Percentiles rank a stretch among this genome's conserved stretches.
These are phyloP conservation scores for Biancaea sappan DNA, from an alignment of 306 rosid species.

Conservation along the genomic window DNA sequence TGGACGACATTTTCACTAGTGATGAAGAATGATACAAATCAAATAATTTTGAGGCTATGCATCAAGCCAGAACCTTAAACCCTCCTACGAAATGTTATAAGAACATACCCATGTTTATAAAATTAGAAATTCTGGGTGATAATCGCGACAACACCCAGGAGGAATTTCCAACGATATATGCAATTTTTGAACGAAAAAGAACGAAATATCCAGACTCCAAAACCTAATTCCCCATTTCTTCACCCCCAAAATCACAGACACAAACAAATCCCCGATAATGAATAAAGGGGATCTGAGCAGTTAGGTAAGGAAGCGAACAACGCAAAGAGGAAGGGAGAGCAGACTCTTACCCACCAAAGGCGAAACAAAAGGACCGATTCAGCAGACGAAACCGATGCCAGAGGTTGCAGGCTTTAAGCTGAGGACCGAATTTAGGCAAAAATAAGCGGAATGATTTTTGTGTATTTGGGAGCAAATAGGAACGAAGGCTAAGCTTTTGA, in stretches of 20 bases:
- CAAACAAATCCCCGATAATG: slow-evolving; percentile 6
- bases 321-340: not conserved
- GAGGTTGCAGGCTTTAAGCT: not conserved
- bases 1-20: slow-evolving; percentile 67
- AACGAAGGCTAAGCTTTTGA: not conserved
- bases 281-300: slow-evolving; percentile 18
- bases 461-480: not conserved
- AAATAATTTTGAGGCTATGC: slow-evolving; percentile 36
- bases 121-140: slow-evolving; percentile 37
- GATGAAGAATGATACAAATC: not conserved
- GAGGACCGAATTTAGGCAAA: not conserved
- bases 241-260: not conserved
- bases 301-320: not conserved
- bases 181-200: slow-evolving; percentile 3
- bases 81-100: slow-evolving; percentile 33
- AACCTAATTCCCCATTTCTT: slow-evolving; percentile 52
- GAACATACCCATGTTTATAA: slow-evolving; percentile 36
- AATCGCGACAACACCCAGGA: slow-evolving; percentile 42
- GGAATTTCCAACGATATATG: slow-evolving; percentile 12
- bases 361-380: slow-evolving; percentile 19
- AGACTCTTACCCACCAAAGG: slow-evolving; percentile 32
- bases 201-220: slow-evolving; percentile 20
- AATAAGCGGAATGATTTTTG: not conserved
- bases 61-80: slow-evolving; percentile 40
- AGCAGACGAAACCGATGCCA: not conserved